Evolutionary conservation across 2,329 filamentous ascomycete species (phyloP).

Genomic region (Colletotrichum horii): DNA sequence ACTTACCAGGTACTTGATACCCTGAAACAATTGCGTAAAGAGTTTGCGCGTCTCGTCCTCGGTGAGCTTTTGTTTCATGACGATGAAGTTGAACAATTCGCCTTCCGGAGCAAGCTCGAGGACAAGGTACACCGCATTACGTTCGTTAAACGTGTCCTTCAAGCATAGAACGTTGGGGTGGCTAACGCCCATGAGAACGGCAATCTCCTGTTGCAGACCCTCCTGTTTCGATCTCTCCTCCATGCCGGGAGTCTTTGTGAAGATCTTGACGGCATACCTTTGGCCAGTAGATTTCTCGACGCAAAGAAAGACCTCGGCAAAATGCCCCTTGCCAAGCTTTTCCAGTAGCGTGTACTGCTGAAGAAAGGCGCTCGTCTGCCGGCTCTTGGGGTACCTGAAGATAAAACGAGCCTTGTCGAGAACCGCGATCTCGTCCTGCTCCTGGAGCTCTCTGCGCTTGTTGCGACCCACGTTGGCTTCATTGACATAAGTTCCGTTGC

Average conservation of each 20-base stretch:
- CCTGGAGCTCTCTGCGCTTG: conserved; percentile 84
- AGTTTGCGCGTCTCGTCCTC: conserved; percentile 86
- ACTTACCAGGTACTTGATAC: conserved; percentile 90
- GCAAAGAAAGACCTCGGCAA: conserved; percentile 91
- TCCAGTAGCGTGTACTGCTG: conserved; percentile 87
- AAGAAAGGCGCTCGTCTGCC: conserved; percentile 77
- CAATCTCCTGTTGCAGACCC: conserved; percentile 92
- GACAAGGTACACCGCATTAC: conserved; percentile 87
- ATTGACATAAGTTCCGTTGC: conserved; percentile 96
- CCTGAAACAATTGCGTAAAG: conserved; percentile 90
- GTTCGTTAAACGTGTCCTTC: conserved; percentile 94
- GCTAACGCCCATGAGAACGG: conserved; percentile 94
- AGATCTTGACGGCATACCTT: conserved; percentile 92
- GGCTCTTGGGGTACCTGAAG: conserved; percentile 84
- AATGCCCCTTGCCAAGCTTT: conserved; percentile 92
- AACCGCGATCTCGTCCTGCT: conserved; percentile 90
- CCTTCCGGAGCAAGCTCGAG: conserved; percentile 90
- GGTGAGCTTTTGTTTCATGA: conserved; percentile 85
- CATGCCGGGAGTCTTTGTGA: conserved; percentile 82
- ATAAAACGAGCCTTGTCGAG: conserved; percentile 86
- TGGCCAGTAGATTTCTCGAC: conserved; percentile 84
- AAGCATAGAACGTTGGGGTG: conserved; percentile 92
- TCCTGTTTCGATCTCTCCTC: conserved; percentile 86
- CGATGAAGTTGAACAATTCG: conserved; percentile 94
- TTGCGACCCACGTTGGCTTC: conserved; percentile 91